A percentile compares a stretch with the other conserved stretches of the same genome.
Evolutionary conservation across 2,329 filamentous ascomycete species (phyloP).

Genomic region (Pochonia chlamydosporia): DNA sequence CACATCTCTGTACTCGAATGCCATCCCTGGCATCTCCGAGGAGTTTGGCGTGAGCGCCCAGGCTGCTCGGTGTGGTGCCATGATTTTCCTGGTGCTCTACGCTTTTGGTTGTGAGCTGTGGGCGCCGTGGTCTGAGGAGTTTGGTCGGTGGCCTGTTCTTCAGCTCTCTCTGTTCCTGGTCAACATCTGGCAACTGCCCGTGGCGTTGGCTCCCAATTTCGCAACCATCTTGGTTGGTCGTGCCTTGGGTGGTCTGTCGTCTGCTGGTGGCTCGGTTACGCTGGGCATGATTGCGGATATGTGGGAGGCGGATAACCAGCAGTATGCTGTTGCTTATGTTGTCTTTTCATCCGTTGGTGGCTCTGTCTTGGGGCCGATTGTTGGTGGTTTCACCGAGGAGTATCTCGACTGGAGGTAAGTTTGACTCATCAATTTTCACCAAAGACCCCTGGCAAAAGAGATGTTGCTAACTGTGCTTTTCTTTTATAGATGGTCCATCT

Average conservation of each 20-base stretch:
- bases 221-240: slow-evolving; percentile 64
- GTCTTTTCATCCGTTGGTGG: slow-evolving; percentile 77
- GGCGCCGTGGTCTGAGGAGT: slow-evolving; percentile 82
- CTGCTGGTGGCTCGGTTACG: slow-evolving; percentile 67
- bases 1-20: slow-evolving; percentile 68
- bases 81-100: slow-evolving; percentile 73
- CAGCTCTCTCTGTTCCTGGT: slow-evolving; percentile 69
- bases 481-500: slow-evolving; percentile 55
- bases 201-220: slow-evolving; percentile 69
- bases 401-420: slow-evolving; percentile 59
- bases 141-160: slow-evolving; percentile 70
- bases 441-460: no score
- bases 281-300: slow-evolving; percentile 71
- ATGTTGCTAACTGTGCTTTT: not conserved
- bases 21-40: slow-evolving; percentile 55
- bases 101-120: slow-evolving; percentile 84
- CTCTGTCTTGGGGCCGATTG: slow-evolving; percentile 68
- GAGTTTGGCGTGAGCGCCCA: slow-evolving; percentile 65
- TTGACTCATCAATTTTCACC: no score
- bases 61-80: slow-evolving; percentile 65
- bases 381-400: slow-evolving; percentile 70
- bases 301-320: slow-evolving; percentile 64
- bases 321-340: slow-evolving; percentile 70
- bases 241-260: slow-evolving; percentile 63
- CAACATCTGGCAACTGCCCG: slow-evolving; percentile 71